phyloP scores from a whole-genome alignment of 2,329 filamentous ascomycete species.

The Pochonia chlamydosporia region DNA sequence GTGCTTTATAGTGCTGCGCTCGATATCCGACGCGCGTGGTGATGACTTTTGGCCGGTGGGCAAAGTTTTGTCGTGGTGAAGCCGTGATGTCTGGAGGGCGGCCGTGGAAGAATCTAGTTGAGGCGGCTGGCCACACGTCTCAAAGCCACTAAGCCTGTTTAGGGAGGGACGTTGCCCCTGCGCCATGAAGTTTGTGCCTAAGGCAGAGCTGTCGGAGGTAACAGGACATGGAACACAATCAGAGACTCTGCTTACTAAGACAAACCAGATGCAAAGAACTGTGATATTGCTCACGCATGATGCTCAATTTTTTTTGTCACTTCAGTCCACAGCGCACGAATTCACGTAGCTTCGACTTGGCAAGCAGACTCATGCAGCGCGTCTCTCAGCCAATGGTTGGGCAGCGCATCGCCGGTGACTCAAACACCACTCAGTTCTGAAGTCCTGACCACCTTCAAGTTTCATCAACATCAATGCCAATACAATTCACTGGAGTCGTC shows the following conservation, averaged over 20 bases:
- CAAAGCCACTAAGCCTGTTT: slow-evolving; percentile 26
- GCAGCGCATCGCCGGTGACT: slow-evolving; percentile 15
- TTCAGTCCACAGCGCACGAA: not conserved
- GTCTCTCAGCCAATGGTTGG: not conserved
- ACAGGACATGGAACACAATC: not conserved
- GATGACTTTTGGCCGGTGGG: slow-evolving; percentile 33
- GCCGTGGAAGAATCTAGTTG: slow-evolving; percentile 39
- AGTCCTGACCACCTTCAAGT: not conserved
- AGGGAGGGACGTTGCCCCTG: slow-evolving; percentile 13
- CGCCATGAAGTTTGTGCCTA: slow-evolving; percentile 17
- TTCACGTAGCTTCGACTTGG: too few relatives aligned
- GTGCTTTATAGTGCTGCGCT: slow-evolving; percentile 28
- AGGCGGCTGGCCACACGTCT: slow-evolving; percentile 29
- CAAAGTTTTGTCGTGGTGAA: slow-evolving; percentile 40
- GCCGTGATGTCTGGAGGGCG: slow-evolving; percentile 30
- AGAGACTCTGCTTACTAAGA: not conserved
- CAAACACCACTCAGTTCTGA: slow-evolving; percentile 4
- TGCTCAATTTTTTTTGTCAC: not conserved
- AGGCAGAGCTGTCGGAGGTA: slow-evolving; percentile 12
- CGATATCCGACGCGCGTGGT: slow-evolving; percentile 49
- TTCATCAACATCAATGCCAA: not conserved
- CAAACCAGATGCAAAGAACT: too few relatives aligned
- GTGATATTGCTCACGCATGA: too few relatives aligned
- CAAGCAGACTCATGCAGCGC: too few relatives aligned
- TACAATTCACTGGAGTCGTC: not conserved